Evolutionary conservation across 2,329 filamentous ascomycete species (phyloP), one percentile per base, ranked within the genome.

Genomic region (Fusarium sulawesiense): DNA sequence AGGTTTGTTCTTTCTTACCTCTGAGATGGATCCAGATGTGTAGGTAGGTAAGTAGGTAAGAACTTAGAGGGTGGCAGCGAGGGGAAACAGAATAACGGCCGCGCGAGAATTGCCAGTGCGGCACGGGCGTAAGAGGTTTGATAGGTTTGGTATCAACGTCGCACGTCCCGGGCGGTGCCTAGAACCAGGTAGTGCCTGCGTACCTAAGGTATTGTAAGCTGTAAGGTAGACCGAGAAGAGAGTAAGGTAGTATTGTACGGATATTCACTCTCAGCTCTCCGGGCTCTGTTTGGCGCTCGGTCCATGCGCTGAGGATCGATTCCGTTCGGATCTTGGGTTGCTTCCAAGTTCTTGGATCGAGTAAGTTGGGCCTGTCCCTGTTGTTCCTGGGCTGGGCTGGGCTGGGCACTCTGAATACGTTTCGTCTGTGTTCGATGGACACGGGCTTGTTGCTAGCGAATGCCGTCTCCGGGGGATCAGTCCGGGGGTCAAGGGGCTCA

Each of bases 401-500:
- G 23, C 53, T 68, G 55, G 48, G 46, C 58, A 48, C 64, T 63
- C n/a, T 56, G 21, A 21, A 42, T 54, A n/a, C 37, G 70, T 57
- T 58, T 66, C 53, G 47, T 42, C 58, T 58, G 61, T 71, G 37
- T 60, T 72, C 44, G 54, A 71, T 72, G 62, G 68, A 60, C 54
- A 65, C 56, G 67, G 47, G 16, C 42, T 66, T 57, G 21, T 60
- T 63, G 49, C 61, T 69, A 60, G 62, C 55, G 57, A 69, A 51
- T 58, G 66, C 42, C 60, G 59, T 58, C 47, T 34, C 60, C 63
- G 49, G 63, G 63, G 61, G 47, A 48, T 61, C 55, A 61, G 44
- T 63, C 72, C 72, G 72, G 72, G 72, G 71, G 64, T 60, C 56
- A 73, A 70, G 71, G 72, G 69, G 63, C 50, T 70, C 71, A 65